phyloP scores from a whole-genome alignment of 2,329 filamentous ascomycete species.

The Sphaerostilbella broomeana region DNA sequence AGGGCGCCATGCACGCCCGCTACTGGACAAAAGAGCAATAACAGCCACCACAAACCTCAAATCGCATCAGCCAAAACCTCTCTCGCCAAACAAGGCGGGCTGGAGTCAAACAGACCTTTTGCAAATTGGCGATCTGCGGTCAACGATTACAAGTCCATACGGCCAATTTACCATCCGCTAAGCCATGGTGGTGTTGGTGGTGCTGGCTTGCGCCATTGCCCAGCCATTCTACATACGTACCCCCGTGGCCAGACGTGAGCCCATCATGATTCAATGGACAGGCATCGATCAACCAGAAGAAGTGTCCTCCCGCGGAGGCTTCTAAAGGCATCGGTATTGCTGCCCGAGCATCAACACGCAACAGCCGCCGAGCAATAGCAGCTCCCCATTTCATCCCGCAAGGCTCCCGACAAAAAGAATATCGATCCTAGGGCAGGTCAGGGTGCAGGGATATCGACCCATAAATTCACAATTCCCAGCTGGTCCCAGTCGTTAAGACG shows the following conservation, averaged over 20 bases:
- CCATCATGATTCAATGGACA: no score
- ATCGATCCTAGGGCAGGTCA: not conserved
- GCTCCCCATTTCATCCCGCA: constrained; percentile 3
- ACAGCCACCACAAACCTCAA: constrained; percentile 1
- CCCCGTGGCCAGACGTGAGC: no score
- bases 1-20: constrained; percentile 3
- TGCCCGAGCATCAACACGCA: constrained; percentile 12
- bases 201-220: no score
- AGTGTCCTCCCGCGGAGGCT: no score
- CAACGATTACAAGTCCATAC: constrained; percentile 5
- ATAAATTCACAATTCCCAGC: constrained; percentile 13
- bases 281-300: no score
- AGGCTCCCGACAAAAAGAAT: constrained; percentile 1
- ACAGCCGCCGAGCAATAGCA: constrained; percentile 9
- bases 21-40: constrained; percentile 6
- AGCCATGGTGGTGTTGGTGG: not conserved
- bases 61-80: constrained; percentile 2
- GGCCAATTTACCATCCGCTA: no score
- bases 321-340: constrained; percentile 2
- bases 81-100: constrained; percentile 1
- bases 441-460: no score
- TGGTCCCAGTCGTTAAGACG: no score
- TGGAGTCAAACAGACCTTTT: not conserved
- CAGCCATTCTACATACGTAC: not conserved
- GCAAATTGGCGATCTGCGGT: constrained; percentile 10